phyloP scores from a whole-genome alignment of 1,284 basidiomycete genomes.

The Volvariella volvacea region DNA sequence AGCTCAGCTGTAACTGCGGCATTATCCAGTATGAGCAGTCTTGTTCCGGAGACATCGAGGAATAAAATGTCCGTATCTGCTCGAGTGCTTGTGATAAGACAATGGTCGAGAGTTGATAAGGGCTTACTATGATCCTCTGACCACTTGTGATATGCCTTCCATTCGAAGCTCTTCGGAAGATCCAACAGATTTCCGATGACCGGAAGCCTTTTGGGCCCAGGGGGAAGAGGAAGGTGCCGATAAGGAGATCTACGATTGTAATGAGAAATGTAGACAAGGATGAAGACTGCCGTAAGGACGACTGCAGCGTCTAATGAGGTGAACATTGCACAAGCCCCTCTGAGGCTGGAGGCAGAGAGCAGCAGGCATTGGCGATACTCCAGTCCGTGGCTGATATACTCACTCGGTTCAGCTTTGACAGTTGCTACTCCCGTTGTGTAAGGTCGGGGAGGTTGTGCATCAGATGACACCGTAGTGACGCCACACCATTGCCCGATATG shows the following conservation, averaged over 20 bases:
- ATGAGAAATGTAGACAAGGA: background rate
- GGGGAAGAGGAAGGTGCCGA: conserved; percentile 21
- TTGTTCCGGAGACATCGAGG: conserved; percentile 25
- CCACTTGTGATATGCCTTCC: conserved; percentile 29
- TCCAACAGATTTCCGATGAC: conserved; percentile 27
- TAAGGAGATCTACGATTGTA: background rate
- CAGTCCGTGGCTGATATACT: too few relatives aligned
- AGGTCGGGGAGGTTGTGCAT: too few relatives aligned
- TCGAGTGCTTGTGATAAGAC: background rate
- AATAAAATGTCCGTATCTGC: conserved; percentile 31
- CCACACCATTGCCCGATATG: too few relatives aligned
- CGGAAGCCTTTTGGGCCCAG: conserved; percentile 24
- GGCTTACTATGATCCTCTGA: conserved; percentile 19
- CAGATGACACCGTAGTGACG: too few relatives aligned
- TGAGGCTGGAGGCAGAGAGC: too few relatives aligned
- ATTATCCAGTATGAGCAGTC: conserved; percentile 32
- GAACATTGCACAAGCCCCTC: too few relatives aligned
- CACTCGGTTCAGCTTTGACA: too few relatives aligned
- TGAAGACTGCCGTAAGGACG: background rate
- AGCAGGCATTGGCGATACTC: too few relatives aligned
- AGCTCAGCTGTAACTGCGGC: conserved; percentile 24
- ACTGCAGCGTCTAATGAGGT: too few relatives aligned
- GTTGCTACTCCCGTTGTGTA: too few relatives aligned
- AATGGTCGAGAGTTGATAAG: background rate
- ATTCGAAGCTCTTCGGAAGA: conserved; percentile 25